These are phyloP conservation scores for Apophysomyces trapeziformis DNA, from an alignment of 371 early-diverging fungal species.

Conservation along the genomic window DNA sequence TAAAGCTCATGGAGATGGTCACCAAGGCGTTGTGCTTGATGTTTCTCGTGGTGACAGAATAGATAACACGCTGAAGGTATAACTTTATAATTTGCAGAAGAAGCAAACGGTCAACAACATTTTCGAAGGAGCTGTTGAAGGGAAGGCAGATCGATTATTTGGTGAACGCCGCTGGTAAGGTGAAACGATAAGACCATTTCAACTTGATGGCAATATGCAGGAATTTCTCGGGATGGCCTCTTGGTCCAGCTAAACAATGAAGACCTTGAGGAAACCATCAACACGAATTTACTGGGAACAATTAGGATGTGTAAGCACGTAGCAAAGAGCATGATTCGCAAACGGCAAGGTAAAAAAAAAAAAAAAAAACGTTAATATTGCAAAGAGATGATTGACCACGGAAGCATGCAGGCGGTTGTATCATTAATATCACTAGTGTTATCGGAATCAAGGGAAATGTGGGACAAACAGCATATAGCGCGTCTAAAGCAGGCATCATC, in stretches of 20 bases:
- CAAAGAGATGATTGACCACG: neutral
- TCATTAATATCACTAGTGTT: conserved; percentile 86
- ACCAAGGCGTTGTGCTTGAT: conserved; percentile 53
- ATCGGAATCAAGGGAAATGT: conserved; percentile 78
- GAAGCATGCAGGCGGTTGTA: conserved; percentile 58
- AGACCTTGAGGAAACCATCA: conserved; percentile 59
- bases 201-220: conserved; percentile 23
- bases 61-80: conserved; percentile 50
- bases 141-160: conserved; percentile 52
- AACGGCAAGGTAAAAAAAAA: conserved; percentile 46
- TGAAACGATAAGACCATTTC: neutral
- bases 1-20: conserved; percentile 24
- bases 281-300: conserved; percentile 76
- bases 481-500: conserved; percentile 85
- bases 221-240: conserved; percentile 64
- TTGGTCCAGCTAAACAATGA: conserved; percentile 50
- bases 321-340: conserved; percentile 60
- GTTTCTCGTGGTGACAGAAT: conserved; percentile 47
- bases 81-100: no score
- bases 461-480: conserved; percentile 82
- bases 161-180: conserved; percentile 67
- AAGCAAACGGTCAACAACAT: neutral
- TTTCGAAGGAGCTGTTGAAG: conserved; percentile 29
- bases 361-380: neutral
- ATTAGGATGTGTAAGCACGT: conserved; percentile 67